Evolutionary conservation across 2,329 filamentous ascomycete species (phyloP).

Genomic region (Plectosphaerella cucumerina): DNA sequence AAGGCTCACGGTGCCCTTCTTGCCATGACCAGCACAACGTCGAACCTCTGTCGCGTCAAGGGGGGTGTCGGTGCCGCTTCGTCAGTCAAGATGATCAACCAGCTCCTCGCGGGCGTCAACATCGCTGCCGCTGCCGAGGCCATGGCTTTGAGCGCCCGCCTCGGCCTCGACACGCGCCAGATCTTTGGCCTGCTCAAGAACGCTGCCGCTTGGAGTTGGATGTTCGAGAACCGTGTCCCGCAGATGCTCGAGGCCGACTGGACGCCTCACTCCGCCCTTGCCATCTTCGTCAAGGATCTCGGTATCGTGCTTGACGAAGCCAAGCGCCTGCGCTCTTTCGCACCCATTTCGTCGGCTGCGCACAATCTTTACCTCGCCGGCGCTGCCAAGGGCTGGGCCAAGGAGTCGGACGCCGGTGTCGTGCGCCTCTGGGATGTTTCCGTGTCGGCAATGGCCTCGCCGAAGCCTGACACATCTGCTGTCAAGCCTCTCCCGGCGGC

Average conservation of each 20-base stretch:
- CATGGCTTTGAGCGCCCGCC: slow-evolving; percentile 49
- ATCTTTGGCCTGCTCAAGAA: slow-evolving; percentile 42
- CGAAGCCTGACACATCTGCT: not conserved
- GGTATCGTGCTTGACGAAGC: slow-evolving; percentile 31
- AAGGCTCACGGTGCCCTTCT: slow-evolving; percentile 17
- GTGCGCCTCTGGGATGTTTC: slow-evolving; percentile 33
- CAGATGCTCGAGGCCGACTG: slow-evolving; percentile 33
- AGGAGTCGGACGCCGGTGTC: slow-evolving; percentile 28
- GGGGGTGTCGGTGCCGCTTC: slow-evolving; percentile 49
- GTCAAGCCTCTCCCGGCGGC: slow-evolving; percentile 12
- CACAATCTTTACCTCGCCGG: slow-evolving; percentile 27
- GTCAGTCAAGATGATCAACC: slow-evolving; percentile 55
- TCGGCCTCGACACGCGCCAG: slow-evolving; percentile 46
- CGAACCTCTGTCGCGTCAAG: slow-evolving; percentile 39
- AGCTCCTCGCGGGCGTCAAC: slow-evolving; percentile 54
- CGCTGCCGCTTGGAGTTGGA: slow-evolving; percentile 29
- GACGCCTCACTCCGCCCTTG: slow-evolving; percentile 27
- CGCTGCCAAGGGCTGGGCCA: slow-evolving; percentile 23
- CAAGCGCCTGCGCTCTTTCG: slow-evolving; percentile 20
- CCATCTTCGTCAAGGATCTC: slow-evolving; percentile 27
- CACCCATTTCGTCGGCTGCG: slow-evolving; percentile 23
- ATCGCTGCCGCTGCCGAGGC: slow-evolving; percentile 52
- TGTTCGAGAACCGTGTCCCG: slow-evolving; percentile 30
- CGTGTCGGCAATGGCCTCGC: slow-evolving; percentile 12
- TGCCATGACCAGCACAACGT: slow-evolving; percentile 18